phyloP scores from a whole-genome alignment of 495 filamentous ascomycete genomes.

The Lentithecium fluviatile region DNA sequence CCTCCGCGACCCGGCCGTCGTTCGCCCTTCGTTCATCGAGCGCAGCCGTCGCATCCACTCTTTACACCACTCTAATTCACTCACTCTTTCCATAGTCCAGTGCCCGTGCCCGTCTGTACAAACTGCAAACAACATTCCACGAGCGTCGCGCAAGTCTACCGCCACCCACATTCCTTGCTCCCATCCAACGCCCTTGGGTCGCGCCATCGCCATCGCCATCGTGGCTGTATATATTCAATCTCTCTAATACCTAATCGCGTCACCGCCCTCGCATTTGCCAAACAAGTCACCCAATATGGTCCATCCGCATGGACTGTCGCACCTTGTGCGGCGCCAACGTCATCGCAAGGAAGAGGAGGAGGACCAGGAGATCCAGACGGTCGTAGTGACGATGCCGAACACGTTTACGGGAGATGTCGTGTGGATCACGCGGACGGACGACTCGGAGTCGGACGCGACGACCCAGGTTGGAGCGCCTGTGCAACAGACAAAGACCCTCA shows the following conservation, averaged over 20 bases:
- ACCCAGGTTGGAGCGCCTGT: background rate
- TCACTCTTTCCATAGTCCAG: constrained; percentile 28
- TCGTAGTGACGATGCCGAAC: constrained; percentile 52
- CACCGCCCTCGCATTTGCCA: background rate
- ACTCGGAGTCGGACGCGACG: constrained; percentile 29
- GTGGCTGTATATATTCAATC: constrained; percentile 16
- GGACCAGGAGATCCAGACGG: constrained; percentile 38
- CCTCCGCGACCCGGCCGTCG: constrained; percentile 37
- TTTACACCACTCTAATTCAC: constrained; percentile 26
- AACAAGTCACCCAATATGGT: constrained; percentile 7
- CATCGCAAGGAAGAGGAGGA: constrained; percentile 8
- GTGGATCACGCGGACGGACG: constrained; percentile 55
- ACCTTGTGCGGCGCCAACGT: constrained; percentile 14
- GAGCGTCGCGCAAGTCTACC: constrained; percentile 12
- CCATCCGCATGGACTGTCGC: constrained; percentile 10
- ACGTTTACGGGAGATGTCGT: constrained; percentile 60
- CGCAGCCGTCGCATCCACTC: constrained; percentile 37
- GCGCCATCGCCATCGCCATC: constrained; percentile 2
- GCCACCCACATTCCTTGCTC: constrained; percentile 33
- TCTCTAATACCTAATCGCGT: constrained; percentile 11
- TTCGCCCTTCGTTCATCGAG: constrained; percentile 39
- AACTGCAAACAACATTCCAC: constrained; percentile 22
- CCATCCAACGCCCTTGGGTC: constrained; percentile 9
- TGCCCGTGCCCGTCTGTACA: constrained; percentile 5
- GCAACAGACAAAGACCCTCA: background rate